These are phyloP conservation scores for Calonectria pseudoreteaudii DNA, from an alignment of 2,329 filamentous ascomycete species.

Conservation along the genomic window DNA sequence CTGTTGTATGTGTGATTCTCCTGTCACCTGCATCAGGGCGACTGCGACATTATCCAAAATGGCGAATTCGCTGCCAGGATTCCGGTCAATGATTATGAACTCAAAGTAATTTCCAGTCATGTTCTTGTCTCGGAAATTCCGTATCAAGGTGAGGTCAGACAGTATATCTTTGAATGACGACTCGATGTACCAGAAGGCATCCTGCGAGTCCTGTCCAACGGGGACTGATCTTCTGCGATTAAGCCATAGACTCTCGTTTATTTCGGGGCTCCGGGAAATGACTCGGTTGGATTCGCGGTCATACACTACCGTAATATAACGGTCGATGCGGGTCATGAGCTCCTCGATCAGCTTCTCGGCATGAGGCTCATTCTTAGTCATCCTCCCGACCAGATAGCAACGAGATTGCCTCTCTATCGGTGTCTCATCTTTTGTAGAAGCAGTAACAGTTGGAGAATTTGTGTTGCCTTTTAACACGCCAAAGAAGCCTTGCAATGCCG, in stretches of 20 bases:
- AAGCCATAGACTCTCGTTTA: background rate
- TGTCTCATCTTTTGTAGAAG: background rate
- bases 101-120: background rate
- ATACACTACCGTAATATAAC: background rate
- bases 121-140: background rate
- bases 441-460: no score
- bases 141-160: background rate
- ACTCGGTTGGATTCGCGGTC: background rate
- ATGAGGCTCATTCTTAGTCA: background rate
- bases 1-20: background rate
- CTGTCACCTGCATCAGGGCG: background rate
- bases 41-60: background rate
- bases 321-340: background rate
- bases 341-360: background rate
- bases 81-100: background rate
- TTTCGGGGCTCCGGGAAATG: background rate
- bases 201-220: background rate
- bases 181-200: background rate
- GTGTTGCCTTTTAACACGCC: background rate
- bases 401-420: background rate
- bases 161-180: background rate
- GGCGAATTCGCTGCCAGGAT: background rate
- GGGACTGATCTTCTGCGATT: background rate
- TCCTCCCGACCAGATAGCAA: background rate
- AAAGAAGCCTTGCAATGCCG: background rate